Base-by-base conservation (phyloP, 495 filamentous ascomycete genomes). In the Neurospora sp. region DNA sequence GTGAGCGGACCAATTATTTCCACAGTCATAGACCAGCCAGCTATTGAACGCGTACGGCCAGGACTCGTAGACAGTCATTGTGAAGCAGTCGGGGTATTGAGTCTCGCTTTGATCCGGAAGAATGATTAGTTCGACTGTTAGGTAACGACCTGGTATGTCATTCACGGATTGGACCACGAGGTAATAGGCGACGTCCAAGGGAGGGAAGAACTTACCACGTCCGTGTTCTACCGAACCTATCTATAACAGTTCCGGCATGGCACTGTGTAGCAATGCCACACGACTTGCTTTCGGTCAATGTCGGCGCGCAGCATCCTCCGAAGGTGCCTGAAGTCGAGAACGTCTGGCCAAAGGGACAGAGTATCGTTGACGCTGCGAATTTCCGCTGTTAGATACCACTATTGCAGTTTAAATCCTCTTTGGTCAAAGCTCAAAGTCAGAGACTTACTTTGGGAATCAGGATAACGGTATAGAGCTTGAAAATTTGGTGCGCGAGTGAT, bases 11-110 rank as follows among this genome's bases (percentile, higher is more conserved):
- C 66, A 75, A 2, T 35, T n/a, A 1, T 16, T 59, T 27, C 48
- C 76, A 39, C 76, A 77, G 39, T 71, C 72, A 14, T 41, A 27
- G 1, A 74, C 42, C 31, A 75, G 41, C 72, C 74, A 75, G 69
- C 76, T 77, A 5, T 74, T 42, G 59, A 27, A 31, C 1, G 74
- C 72, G 38, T 72, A 59, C 18, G 59, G 70, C 42, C 35, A 77
- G 66, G 37, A 35, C 9, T 10, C 76, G 66, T 71, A 75, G 2
- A 77, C 37, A 7, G 76, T 77, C 72, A 77, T 75, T 23, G 74
- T 74, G 35, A 69, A 72, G 70, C 74, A 77, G 20, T 72, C 16
- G 6, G 40, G 71, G 59, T 38, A 71, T 5, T 42, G 62, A 14
- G 3, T 18, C 42, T 7, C 16, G 5, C 42, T 44, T 7, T n/a